phyloP scores from a whole-genome alignment of 768 basidiomycete species.

The Pisolithus marmoratus region DNA sequence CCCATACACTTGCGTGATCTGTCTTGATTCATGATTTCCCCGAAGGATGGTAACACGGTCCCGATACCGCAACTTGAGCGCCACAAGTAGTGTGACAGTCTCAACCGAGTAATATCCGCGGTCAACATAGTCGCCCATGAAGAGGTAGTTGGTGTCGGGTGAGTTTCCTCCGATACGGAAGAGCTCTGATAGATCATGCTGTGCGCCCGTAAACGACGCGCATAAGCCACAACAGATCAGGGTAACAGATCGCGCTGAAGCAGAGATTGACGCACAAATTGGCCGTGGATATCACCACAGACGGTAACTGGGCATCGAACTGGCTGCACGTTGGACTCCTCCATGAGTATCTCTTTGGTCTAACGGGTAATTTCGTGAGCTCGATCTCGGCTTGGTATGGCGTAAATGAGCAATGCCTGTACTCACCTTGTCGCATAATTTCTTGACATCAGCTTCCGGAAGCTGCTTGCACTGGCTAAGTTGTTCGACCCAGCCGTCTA shows the following conservation, averaged over 20 bases:
- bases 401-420: conserved; percentile 11
- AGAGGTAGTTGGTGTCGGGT: conserved; percentile 98
- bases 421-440: conserved; percentile 96
- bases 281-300: conserved; percentile 98
- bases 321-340: conserved; percentile 98
- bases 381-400: conserved; percentile 6
- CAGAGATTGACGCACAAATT: conserved; percentile 78
- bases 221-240: conserved; percentile 19
- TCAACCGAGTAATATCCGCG: conserved; percentile 99
- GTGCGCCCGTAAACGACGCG: conserved; percentile 16
- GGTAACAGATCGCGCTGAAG: conserved; percentile 10
- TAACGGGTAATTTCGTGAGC: conserved; percentile 30
- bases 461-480: conserved; percentile 97
- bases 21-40: conserved; percentile 97
- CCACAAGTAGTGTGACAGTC: conserved; percentile 95
- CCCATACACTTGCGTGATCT: conserved; percentile 99
- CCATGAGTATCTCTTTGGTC: conserved; percentile 98
- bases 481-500: conserved; percentile 96
- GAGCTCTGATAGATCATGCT: conserved; percentile 99
- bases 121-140: conserved; percentile 99
- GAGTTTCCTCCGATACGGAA: conserved; percentile 99
- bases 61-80: conserved; percentile 95
- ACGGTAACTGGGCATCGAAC: conserved; percentile 98
- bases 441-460: conserved; percentile 92
- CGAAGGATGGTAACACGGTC: conserved; percentile 97